Evolutionary conservation across 306 rosid species (phyloP).

Genomic region (Senna siamea): DNA sequence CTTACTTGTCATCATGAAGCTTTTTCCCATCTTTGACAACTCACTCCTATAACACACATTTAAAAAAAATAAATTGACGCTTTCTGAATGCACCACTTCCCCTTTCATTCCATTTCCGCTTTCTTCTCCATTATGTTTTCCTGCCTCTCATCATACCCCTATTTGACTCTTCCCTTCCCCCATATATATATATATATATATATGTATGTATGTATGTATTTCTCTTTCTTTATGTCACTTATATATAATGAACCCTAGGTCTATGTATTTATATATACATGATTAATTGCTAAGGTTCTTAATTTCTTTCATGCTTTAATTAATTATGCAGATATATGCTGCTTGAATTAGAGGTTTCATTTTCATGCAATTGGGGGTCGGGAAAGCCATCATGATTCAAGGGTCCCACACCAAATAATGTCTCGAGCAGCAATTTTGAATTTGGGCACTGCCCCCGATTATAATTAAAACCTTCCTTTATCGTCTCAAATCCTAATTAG

Average conservation of each 20-base stretch:
- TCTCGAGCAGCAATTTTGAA: conserved; percentile 39
- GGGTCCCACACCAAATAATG: conserved; percentile 31
- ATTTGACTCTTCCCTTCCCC: conserved; percentile 24
- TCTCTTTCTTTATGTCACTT: neutral
- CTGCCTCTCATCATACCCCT: conserved; percentile 20
- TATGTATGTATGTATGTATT: too few species aligned
- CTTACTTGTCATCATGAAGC: conserved; percentile 33
- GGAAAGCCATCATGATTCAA: conserved; percentile 9
- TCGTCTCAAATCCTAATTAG: neutral
- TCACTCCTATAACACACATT: neutral
- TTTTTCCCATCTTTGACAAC: conserved; percentile 11
- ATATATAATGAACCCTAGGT: neutral
- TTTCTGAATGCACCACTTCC: neutral
- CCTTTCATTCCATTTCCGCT: conserved; percentile 5
- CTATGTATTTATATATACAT: too few species aligned
- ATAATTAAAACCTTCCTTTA: neutral
- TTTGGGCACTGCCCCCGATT: neutral
- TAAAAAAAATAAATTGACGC: neutral
- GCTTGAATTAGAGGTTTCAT: neutral
- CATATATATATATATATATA: too few species aligned
- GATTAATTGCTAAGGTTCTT: neutral
- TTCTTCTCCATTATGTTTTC: conserved; percentile 13
- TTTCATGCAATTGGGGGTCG: conserved; percentile 29
- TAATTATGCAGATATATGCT: neutral
- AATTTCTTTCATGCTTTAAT: neutral